These are phyloP conservation scores for Gymnopus androsaceus DNA, from an alignment of 1,284 basidiomycete genomes.

Conservation along the genomic window DNA sequence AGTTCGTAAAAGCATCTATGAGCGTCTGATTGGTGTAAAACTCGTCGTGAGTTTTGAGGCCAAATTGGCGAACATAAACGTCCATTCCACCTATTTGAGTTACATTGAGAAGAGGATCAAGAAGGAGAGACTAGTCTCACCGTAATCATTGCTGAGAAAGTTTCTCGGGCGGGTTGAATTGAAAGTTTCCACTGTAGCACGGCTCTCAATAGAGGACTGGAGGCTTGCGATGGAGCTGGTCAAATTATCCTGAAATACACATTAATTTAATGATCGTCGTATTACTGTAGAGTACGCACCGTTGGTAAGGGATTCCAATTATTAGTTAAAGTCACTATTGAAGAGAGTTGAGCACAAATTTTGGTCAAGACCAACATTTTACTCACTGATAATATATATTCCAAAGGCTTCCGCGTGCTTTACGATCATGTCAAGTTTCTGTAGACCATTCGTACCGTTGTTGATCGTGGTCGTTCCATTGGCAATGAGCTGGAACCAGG, in stretches of 20 bases:
- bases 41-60: slow-evolving; percentile 49
- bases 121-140: slow-evolving; percentile 32
- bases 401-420: slow-evolving; percentile 59
- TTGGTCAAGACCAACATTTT: too few species aligned
- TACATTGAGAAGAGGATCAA: slow-evolving; percentile 5
- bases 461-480: slow-evolving; percentile 56
- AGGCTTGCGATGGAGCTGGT: slow-evolving; percentile 10
- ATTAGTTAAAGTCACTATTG: slow-evolving; percentile 70
- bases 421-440: slow-evolving; percentile 67
- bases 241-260: background rate
- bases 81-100: slow-evolving; percentile 58
- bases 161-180: slow-evolving; percentile 51
- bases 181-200: slow-evolving; percentile 31
- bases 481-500: slow-evolving; percentile 55
- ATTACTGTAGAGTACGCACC: too few species aligned
- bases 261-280: too few species aligned
- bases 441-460: slow-evolving; percentile 63
- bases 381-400: slow-evolving; percentile 59
- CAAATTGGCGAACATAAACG: slow-evolving; percentile 58
- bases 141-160: slow-evolving; percentile 61
- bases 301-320: slow-evolving; percentile 60
- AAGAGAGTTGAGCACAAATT: too few species aligned
- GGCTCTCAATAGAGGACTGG: slow-evolving; percentile 17
- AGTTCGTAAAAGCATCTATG: slow-evolving; percentile 55
- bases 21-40: slow-evolving; percentile 58